A percentile compares a stretch with the other conserved stretches of the same genome.
Evolutionary conservation across 2,329 filamentous ascomycete species (phyloP).

Genomic region (Sclerotinia spermophila): DNA sequence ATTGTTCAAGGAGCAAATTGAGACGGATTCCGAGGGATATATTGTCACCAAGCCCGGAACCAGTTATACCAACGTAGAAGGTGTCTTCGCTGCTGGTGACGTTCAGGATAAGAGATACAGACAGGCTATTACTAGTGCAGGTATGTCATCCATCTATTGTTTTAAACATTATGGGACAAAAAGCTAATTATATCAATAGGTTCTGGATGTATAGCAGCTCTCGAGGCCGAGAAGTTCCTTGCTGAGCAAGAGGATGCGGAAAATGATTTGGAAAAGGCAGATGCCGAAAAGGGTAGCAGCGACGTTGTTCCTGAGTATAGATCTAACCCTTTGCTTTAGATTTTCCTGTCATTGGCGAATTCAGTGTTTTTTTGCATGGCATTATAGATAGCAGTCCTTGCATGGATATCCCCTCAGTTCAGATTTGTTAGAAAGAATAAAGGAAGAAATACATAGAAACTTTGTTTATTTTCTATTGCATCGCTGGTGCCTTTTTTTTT

Average conservation of each 20-base stretch:
- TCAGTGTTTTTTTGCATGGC: background rate
- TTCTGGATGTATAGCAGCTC: constrained; percentile 89
- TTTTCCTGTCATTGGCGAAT: background rate
- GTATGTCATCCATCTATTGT: constrained; percentile 49
- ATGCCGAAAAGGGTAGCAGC: constrained; percentile 44
- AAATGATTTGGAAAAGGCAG: constrained; percentile 40
- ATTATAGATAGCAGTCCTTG: constrained; percentile 4
- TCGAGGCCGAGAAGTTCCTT: constrained; percentile 93
- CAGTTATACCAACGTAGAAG: constrained; percentile 80
- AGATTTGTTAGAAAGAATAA: background rate
- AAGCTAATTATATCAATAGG: constrained; percentile 48
- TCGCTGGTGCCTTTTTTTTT: background rate
- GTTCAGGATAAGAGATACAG: constrained; percentile 98
- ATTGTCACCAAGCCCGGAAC: constrained; percentile 85
- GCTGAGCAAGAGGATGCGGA: constrained; percentile 52
- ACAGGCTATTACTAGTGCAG: constrained; percentile 96
- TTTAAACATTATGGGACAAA: background rate
- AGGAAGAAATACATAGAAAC: background rate
- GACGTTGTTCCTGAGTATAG: constrained; percentile 58
- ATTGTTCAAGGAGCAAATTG: constrained; percentile 87
- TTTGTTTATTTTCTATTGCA: background rate
- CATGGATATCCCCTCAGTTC: background rate
- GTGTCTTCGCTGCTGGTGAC: constrained; percentile 94
- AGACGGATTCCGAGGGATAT: constrained; percentile 88
- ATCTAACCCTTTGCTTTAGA: constrained; percentile 60